Percentiles rank a stretch among this genome's conserved stretches.
Conservation (phyloP, 345 rosid genomes). For the Salix exigua region DNA sequence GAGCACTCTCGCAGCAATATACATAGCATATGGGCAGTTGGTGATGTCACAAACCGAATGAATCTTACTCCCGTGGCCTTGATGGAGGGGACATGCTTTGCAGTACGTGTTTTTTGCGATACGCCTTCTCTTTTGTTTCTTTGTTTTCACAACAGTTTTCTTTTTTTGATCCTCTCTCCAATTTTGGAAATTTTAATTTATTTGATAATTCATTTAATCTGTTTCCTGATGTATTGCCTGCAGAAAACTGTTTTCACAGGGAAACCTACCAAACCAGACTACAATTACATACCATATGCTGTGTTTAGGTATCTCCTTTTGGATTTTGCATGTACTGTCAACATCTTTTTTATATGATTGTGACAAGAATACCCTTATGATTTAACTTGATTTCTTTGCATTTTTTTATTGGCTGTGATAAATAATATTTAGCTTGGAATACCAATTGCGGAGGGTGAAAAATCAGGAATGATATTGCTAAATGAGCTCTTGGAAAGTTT, state of each 20-base stretch:
- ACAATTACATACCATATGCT: conserved; percentile 67
- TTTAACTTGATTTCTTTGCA: neutral
- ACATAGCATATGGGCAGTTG: conserved; percentile 96
- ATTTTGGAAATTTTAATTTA: neutral
- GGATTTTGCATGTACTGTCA: neutral
- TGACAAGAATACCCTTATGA: neutral
- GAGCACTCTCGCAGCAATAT: conserved; percentile 79
- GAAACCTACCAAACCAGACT: conserved; percentile 73
- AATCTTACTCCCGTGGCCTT: conserved; percentile 99
- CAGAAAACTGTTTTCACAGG: conserved; percentile 98
- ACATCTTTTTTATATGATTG: neutral
- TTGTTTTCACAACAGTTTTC: neutral
- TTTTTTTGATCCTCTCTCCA: neutral
- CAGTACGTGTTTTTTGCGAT: conserved; percentile 45
- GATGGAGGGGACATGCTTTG: conserved; percentile 93
- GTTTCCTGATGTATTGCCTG: conserved; percentile 21
- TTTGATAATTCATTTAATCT: neutral
- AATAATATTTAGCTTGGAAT: neutral
- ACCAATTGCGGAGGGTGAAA: no score
- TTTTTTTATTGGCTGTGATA: neutral
- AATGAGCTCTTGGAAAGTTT: no score
- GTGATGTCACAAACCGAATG: conserved; percentile 95
- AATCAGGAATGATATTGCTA: no score
- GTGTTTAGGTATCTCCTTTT: conserved; percentile 69
- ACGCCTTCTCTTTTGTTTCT: conserved; percentile 3